Evolutionary conservation across 495 filamentous ascomycete species (phyloP).

Genomic region (Penicillium desertorum): DNA sequence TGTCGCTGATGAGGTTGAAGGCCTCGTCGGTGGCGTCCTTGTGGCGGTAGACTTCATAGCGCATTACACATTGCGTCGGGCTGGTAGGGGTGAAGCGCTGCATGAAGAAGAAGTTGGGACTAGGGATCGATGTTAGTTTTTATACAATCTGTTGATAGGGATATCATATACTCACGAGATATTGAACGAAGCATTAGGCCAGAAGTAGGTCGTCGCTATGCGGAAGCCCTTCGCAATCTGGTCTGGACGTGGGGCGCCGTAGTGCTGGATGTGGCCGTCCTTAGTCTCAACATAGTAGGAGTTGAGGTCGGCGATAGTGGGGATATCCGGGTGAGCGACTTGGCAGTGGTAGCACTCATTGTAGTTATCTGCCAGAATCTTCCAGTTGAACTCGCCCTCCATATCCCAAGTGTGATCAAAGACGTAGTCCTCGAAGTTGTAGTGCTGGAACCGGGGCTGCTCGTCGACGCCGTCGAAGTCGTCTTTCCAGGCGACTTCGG

Average conservation of each 20-base stretch:
- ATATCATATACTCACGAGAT: constrained; percentile 37
- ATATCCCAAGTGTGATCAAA: constrained; percentile 51
- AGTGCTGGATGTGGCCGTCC: constrained; percentile 41
- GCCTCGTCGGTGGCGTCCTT: constrained; percentile 45
- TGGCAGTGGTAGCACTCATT: constrained; percentile 55
- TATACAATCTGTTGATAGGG: background rate
- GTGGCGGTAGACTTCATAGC: constrained; percentile 51
- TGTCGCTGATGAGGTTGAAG: constrained; percentile 41
- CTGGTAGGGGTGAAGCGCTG: constrained; percentile 45
- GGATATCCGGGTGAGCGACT: constrained; percentile 48
- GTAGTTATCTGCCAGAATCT: constrained; percentile 51
- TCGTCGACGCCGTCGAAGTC: constrained; percentile 43
- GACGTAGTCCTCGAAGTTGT: constrained; percentile 46
- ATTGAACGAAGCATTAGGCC: constrained; percentile 46
- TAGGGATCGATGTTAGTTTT: constrained; percentile 22
- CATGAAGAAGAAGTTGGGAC: constrained; percentile 50
- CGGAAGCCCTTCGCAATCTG: constrained; percentile 36
- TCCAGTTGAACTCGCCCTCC: constrained; percentile 52
- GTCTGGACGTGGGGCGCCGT: constrained; percentile 38
- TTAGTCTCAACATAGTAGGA: constrained; percentile 45
- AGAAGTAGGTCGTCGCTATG: constrained; percentile 45
- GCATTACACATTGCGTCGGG: constrained; percentile 37
- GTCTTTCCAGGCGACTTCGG: constrained; percentile 42
- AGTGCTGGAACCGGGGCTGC: constrained; percentile 41
- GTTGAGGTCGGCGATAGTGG: constrained; percentile 41